Evolutionary conservation across 805 yeast species (phyloP).

Genomic region (Candida silvatica): DNA sequence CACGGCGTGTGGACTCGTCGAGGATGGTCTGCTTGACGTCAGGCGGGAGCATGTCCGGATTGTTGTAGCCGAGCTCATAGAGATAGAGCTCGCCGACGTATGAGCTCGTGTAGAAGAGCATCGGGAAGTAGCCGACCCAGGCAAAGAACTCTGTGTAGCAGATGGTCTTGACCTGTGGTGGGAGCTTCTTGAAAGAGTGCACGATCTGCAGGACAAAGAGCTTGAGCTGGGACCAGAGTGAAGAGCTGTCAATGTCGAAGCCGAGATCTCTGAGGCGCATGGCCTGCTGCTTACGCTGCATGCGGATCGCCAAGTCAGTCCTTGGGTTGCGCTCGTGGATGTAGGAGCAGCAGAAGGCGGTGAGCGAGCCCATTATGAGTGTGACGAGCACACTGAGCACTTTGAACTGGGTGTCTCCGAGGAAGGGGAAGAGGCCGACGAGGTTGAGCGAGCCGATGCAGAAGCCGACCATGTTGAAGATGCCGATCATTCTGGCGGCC

Average conservation of each 20-base stretch:
- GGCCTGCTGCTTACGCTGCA: conserved; percentile 28
- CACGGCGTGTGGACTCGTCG: conserved; percentile 42
- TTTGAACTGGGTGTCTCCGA: conserved; percentile 45
- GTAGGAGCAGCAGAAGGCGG: conserved; percentile 30
- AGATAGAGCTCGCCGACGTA: conserved; percentile 54
- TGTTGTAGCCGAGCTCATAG: conserved; percentile 29
- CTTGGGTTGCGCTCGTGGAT: conserved; percentile 44
- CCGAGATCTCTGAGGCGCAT: conserved; percentile 28
- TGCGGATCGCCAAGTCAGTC: conserved; percentile 28
- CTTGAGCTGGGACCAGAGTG: conserved; percentile 12
- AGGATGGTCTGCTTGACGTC: conserved; percentile 23
- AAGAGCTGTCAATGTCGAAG: conserved; percentile 18
- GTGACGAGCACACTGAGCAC: conserved; percentile 36
- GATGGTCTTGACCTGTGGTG: conserved; percentile 41
- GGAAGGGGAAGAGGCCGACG: conserved; percentile 25
- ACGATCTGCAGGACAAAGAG: conserved; percentile 26
- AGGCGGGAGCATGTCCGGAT: conserved; percentile 32
- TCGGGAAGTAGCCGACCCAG: conserved; percentile 63
- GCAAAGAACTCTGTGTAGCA: conserved; percentile 55
- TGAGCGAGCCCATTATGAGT: conserved; percentile 29
- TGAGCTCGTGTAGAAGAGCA: conserved; percentile 56
- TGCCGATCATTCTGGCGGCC: conserved; percentile 59
- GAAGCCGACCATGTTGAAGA: conserved; percentile 51
- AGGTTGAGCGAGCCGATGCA: conserved; percentile 42
- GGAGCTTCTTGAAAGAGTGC: conserved; percentile 29